phyloP scores from a whole-genome alignment of 1,284 basidiomycete genomes.

The Tetrapyrgos nigripes region DNA sequence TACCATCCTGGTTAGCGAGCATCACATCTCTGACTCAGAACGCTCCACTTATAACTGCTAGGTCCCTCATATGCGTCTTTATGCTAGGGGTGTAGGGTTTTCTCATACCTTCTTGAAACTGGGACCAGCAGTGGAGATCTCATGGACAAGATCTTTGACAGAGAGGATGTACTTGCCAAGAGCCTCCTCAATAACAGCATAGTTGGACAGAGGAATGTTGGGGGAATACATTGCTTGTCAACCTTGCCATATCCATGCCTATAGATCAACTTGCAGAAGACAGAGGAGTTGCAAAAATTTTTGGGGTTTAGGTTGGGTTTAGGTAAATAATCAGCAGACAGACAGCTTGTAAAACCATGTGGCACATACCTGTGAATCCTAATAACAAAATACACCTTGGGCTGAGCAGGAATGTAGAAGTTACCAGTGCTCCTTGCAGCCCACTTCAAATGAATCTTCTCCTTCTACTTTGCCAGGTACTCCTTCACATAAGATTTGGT shows the following conservation, averaged over 20 bases:
- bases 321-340: conserved; percentile 34
- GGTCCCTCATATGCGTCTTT: too few relatives aligned
- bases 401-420: conserved; percentile 96
- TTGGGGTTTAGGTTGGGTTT: conserved; percentile 98
- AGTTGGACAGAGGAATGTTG: conserved; percentile 96
- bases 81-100: too few relatives aligned
- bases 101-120: conserved; percentile 99
- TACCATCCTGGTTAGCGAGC: too few relatives aligned
- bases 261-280: conserved; percentile 97
- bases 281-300: conserved; percentile 99
- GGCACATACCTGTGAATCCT: conserved; percentile 89
- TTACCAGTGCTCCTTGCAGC: conserved; percentile 92
- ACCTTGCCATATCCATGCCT: conserved; percentile 99
- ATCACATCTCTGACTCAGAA: too few relatives aligned
- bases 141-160: conserved; percentile 98
- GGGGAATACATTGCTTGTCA: conserved; percentile 95
- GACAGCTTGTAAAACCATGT: conserved; percentile 5
- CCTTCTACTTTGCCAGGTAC: conserved; percentile 91
- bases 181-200: conserved; percentile 90
- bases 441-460: conserved; percentile 96
- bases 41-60: too few relatives aligned
- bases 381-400: conserved; percentile 98
- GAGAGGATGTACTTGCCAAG: conserved; percentile 98
- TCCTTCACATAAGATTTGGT: conserved; percentile 99
- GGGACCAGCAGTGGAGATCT: conserved; percentile 94